phyloP scores from a whole-genome alignment of 192 early-diverging fungal species.

The Coemansia sp. region DNA sequence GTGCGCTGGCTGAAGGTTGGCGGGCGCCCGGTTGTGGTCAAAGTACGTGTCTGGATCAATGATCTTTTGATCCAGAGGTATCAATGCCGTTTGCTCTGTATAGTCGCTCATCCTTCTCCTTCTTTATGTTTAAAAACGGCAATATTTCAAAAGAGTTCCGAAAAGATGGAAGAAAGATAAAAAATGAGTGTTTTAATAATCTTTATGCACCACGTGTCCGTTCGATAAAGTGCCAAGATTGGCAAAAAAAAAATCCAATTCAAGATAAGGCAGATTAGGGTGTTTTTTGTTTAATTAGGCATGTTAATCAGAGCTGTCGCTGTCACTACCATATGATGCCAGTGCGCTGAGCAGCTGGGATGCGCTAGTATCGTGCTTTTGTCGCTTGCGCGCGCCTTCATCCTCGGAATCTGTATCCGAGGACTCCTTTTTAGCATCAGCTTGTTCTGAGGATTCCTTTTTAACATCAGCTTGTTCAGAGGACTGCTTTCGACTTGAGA shows the following conservation, averaged over 20 bases:
- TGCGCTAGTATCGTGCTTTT: background rate
- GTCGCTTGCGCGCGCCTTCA: background rate
- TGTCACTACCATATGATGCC: slow-evolving; percentile 20
- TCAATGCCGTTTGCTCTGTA: background rate
- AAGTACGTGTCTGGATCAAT: slow-evolving; percentile 80
- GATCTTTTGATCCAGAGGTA: slow-evolving; percentile 9
- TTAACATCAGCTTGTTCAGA: too few species aligned
- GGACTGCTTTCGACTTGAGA: too few species aligned
- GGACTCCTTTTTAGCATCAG: too few species aligned
- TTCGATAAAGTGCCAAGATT: background rate
- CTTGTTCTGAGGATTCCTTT: too few species aligned
- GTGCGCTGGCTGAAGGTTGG: slow-evolving; percentile 60
- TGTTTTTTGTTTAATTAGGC: too few species aligned
- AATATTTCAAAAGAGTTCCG: background rate
- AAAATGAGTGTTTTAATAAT: too few species aligned
- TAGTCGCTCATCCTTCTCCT: slow-evolving; percentile 1
- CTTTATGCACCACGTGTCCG: background rate
- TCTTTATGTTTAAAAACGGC: too few species aligned
- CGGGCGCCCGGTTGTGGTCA: slow-evolving; percentile 63
- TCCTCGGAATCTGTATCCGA: background rate
- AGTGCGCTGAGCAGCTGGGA: slow-evolving; percentile 9
- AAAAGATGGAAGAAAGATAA: too few species aligned
- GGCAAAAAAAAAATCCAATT: background rate
- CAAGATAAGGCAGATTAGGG: background rate
- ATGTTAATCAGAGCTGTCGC: slow-evolving; percentile 13